Evolutionary conservation across 2,329 filamentous ascomycete species (phyloP), one percentile per base, ranked within the genome.

Genomic region (Penicillium italicum): DNA sequence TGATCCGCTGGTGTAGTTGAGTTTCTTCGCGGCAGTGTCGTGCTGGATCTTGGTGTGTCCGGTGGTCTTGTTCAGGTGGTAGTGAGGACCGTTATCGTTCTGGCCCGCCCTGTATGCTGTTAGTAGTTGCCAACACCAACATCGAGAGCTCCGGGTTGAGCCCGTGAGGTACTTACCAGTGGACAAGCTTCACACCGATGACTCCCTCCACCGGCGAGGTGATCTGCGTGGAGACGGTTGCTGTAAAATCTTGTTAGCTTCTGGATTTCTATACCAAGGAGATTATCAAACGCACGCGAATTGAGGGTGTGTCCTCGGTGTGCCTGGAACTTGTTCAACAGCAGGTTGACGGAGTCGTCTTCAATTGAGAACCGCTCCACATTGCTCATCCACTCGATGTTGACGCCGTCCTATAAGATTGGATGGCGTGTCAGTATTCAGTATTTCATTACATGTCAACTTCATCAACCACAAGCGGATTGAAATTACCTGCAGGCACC

Each of bases 331-430:
- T 74, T 74, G 48, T 74, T 76, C 51, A 76, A 52, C 3, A 75
- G 61, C 11, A 76, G 56, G 45, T 72, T 60, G 20, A 72, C 73
- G 2, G 66, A 61, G 43, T 72, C 67, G 16, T 69, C 60, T 41
- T 71, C 60, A 24, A 71, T 49, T 18, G 55, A 59, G 18, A 70
- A 41, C 58, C 72, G 62, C 57, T 76, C 73, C 34, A 75, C 71
- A 60, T 76, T 74, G 62, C 67, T 71, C 72, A 76, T 75, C 73
- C 73, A 76, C 50, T 75, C 73, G 54, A 75, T 70, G 16, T 56
- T 62, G 42, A 74, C 63, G 47, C 72, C 72, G 43, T 74, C 71
- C 71, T 73, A 53, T 37, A 54, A 3, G 6, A 30, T 22, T 5
- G 5, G 26, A 28, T 4, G 24, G 40, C 11, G 6, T 28, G 11